phyloP scores from a whole-genome alignment of 257 asterid genomes.

The Penstemon davidsonii region DNA sequence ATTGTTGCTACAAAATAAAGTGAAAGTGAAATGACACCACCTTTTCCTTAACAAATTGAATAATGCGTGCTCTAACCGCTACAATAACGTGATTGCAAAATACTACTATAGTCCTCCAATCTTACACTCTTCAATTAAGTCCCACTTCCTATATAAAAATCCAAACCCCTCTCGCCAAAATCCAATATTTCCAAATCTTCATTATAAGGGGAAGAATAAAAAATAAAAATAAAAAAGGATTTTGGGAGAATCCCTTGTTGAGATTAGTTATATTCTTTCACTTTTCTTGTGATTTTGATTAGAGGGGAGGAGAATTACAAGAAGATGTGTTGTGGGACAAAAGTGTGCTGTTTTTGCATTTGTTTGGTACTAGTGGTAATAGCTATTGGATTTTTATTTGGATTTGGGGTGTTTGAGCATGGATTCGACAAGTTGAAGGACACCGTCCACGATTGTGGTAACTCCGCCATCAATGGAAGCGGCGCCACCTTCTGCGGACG shows the following conservation, averaged over 20 bases:
- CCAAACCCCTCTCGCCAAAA: conserved; percentile 14
- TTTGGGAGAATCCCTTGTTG: conserved; percentile 6
- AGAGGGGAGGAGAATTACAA: conserved; percentile 26
- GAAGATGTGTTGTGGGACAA: conserved; percentile 63
- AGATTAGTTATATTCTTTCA: neutral
- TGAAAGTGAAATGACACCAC: conserved; percentile 31
- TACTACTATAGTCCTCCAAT: conserved; percentile 5
- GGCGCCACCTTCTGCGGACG: conserved; percentile 31
- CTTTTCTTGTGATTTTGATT: conserved; percentile 19
- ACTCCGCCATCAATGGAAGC: conserved; percentile 17
- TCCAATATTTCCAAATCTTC: neutral
- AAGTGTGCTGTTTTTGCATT: conserved; percentile 45
- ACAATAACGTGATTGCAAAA: conserved; percentile 22
- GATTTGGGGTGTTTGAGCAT: conserved; percentile 71
- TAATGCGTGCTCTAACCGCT: conserved; percentile 71
- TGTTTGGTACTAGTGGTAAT: conserved; percentile 49
- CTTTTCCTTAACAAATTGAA: conserved; percentile 24
- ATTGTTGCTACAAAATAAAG: neutral
- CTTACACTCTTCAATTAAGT: conserved; percentile 30
- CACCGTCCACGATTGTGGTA: conserved; percentile 34
- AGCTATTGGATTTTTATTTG: conserved; percentile 59
- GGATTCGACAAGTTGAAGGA: conserved; percentile 62
- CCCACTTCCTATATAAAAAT: neutral
- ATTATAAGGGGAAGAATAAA: no score
- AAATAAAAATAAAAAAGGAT: no score